phyloP scores from a whole-genome alignment of 345 rosid species.

The Dipteronia dyeriana region DNA sequence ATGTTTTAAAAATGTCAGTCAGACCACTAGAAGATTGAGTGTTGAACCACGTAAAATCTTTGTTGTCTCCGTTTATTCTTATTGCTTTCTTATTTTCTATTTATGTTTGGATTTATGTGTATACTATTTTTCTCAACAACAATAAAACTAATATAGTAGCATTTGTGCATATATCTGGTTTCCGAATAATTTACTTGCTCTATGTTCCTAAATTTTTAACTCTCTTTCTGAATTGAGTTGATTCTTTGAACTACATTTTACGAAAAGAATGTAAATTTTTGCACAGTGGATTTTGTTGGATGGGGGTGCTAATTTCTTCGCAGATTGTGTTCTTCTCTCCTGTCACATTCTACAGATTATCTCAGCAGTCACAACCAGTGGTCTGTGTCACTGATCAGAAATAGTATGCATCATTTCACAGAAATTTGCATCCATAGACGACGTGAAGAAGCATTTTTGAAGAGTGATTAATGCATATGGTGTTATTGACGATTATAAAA shows the following conservation, averaged over 20 bases:
- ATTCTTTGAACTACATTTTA: constrained; percentile 6
- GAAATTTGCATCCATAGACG: no score
- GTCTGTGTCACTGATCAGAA: not conserved
- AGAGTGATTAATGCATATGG: not conserved
- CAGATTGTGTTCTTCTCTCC: not conserved
- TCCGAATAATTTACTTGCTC: not conserved
- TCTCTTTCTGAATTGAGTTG: not conserved
- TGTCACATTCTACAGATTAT: not conserved
- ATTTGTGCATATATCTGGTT: constrained; percentile 24
- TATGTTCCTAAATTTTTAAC: not conserved
- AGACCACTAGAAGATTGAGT: no score
- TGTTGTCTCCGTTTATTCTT: no score
- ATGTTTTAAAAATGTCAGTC: no score
- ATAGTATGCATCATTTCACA: no score
- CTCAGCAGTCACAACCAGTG: not conserved
- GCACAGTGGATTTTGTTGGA: not conserved
- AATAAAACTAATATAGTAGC: no score
- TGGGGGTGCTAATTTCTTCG: not conserved
- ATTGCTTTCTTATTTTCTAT: no score
- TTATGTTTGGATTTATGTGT: no score
- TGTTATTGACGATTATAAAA: not conserved
- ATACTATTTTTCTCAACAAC: no score
- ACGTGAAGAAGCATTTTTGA: no score
- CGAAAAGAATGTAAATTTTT: not conserved
- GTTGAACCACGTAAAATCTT: no score